Evolutionary conservation across 2,329 filamentous ascomycete genomes (phyloP).

Genomic region (Calcarisporium arbuscula): DNA sequence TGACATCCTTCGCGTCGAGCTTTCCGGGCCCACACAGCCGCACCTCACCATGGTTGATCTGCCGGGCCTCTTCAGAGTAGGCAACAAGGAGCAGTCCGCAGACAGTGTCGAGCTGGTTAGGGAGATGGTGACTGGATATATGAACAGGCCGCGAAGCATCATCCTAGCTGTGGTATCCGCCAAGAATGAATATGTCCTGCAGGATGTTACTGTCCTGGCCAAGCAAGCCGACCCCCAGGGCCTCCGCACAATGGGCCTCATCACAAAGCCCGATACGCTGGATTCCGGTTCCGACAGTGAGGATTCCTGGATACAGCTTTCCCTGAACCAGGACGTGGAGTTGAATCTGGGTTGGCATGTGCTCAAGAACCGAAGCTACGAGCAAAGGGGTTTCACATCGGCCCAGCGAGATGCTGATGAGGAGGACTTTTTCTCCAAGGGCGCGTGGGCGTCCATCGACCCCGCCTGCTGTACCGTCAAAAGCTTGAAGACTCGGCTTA

Average conservation of each 20-base stretch:
- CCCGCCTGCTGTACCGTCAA: slow-evolving; percentile 14
- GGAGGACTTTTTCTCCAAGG: slow-evolving; percentile 11
- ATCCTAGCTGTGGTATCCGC: slow-evolving; percentile 39
- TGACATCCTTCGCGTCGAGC: slow-evolving; percentile 20
- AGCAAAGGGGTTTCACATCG: slow-evolving; percentile 7
- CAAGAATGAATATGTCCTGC: slow-evolving; percentile 24
- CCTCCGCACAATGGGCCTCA: slow-evolving; percentile 10
- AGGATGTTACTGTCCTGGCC: slow-evolving; percentile 2
- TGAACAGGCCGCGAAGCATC: slow-evolving; percentile 33
- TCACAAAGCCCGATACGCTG: slow-evolving; percentile 12
- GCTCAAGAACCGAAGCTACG: slow-evolving; percentile 13
- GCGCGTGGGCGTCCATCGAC: slow-evolving; percentile 12
- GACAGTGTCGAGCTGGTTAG: slow-evolving; percentile 26
- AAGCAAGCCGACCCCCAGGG: background rate
- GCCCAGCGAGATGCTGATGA: slow-evolving; percentile 11
- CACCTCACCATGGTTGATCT: slow-evolving; percentile 43
- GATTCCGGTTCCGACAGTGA: slow-evolving; percentile 6
- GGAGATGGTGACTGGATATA: slow-evolving; percentile 32
- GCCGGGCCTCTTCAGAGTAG: slow-evolving; percentile 34
- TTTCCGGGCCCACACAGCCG: slow-evolving; percentile 14
- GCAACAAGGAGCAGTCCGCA: slow-evolving; percentile 26
- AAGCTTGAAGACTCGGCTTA: slow-evolving; percentile 18
- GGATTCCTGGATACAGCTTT: slow-evolving; percentile 3
- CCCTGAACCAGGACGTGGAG: slow-evolving; percentile 7
- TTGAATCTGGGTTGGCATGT: slow-evolving; percentile 13